Evolutionary conservation across 1,284 basidiomycete genomes (phyloP).

Genomic region (Leccinum proximum): DNA sequence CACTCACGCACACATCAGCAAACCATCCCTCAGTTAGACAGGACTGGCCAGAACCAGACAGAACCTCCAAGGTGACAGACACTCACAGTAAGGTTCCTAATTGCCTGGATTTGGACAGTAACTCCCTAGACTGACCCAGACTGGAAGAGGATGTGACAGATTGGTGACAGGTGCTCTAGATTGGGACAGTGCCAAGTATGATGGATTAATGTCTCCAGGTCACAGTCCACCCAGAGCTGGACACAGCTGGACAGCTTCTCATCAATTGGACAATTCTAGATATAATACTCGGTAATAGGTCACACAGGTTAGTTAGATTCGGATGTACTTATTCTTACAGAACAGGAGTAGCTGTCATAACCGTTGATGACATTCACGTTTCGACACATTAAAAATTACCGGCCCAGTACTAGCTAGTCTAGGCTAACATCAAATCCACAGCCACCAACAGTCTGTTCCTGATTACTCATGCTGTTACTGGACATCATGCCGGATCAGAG

Average conservation of each 20-base stretch:
- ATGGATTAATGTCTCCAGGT: background rate
- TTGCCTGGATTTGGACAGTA: background rate
- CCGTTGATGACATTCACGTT: background rate
- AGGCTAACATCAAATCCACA: background rate
- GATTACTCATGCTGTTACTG: background rate
- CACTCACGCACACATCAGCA: too few species aligned
- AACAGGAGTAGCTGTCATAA: background rate
- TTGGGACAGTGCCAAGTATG: background rate
- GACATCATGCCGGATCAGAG: background rate
- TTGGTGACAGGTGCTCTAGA: background rate
- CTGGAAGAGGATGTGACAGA: background rate
- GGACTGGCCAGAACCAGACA: background rate
- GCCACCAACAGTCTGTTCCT: background rate
- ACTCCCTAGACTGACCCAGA: background rate
- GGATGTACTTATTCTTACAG: background rate
- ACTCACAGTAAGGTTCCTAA: background rate
- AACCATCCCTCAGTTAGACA: background rate
- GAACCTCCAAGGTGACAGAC: background rate
- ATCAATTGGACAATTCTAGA: background rate
- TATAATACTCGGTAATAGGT: background rate
- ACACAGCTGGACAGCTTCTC: background rate
- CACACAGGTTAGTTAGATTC: background rate
- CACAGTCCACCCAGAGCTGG: background rate
- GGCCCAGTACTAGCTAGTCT: background rate
- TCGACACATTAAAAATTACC: background rate